Base-by-base conservation (phyloP, 1,284 basidiomycete species). In the Heterobasidion irregulare region DNA sequence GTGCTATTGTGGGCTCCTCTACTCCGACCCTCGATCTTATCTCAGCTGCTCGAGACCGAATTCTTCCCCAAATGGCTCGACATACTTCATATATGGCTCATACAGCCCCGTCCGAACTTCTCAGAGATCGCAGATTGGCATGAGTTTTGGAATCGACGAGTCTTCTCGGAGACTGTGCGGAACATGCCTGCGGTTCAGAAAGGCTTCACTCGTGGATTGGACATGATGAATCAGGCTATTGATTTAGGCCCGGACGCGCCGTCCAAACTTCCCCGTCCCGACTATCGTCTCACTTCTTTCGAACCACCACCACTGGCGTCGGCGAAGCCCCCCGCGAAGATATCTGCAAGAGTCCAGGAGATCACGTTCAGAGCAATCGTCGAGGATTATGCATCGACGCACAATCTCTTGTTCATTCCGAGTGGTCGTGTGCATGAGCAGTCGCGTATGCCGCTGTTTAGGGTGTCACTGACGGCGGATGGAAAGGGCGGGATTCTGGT, bases 1-100 rank as follows among this genome's bases (percentile, higher is more conserved):
- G 86, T 94, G 10, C 73, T 98, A 47, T 74, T 75, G 0, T 99
- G 97, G 97, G 74, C 32, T 12, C 64, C 70, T 26, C 75, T 93
- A 47, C 73, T 99, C 35, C 85, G 92, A 5, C 70, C 82, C 0
- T 86, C 88, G 1, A 82, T 94, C 58, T 77, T 95, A 59, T 78
- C 84, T 1, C 89, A 93, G 63, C 71, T 98, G 7, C 72, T 98
- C 59, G 91, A 95, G 67, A 78, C 80, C 8, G 93, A 94, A 64
- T 96, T 99, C 74, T 97, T 98, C 79, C 91, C 92, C 2, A 94
- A 95, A 66, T 99, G 94, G 94, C 77, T 99, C 52, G 84, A 92
- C 47, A 83, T 91, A n/a, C 73, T 99, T 41, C 86, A 94, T 64
- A 71, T 91, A 45, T 98, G 95, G 97, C 84, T 99, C 53, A 77